Evolutionary conservation across 1,284 basidiomycete genomes (phyloP).

Genomic region (Tremellales sp.): DNA sequence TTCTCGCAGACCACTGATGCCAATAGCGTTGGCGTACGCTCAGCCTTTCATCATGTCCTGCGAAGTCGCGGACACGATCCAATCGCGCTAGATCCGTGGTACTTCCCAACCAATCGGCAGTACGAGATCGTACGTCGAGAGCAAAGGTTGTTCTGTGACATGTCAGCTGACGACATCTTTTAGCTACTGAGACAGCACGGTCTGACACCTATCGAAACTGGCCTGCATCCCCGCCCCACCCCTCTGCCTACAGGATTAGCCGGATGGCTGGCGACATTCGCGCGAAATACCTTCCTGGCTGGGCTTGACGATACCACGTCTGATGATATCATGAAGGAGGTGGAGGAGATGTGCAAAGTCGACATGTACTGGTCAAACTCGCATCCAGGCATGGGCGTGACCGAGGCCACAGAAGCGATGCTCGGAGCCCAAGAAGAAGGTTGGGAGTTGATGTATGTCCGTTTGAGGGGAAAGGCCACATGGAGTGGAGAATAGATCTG

Average conservation of each 20-base stretch:
- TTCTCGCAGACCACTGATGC: background rate
- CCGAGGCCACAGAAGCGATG: slow-evolving; percentile 3
- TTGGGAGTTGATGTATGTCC: slow-evolving; percentile 68
- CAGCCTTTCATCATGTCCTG: slow-evolving; percentile 58
- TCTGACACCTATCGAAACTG: slow-evolving; percentile 57
- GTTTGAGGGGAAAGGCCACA: slow-evolving; percentile 56
- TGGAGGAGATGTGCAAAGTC: slow-evolving; percentile 56
- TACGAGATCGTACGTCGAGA: slow-evolving; percentile 55
- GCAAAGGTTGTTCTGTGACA: slow-evolving; percentile 13
- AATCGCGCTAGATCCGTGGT: slow-evolving; percentile 67
- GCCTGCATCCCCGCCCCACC: slow-evolving; percentile 65
- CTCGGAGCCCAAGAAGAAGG: slow-evolving; percentile 50
- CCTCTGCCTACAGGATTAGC: slow-evolving; percentile 59
- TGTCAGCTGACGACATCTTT: background rate
- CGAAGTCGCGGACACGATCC: slow-evolving; percentile 60
- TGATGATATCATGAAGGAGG: slow-evolving; percentile 61
- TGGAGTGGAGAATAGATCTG: background rate
- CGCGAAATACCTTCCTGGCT: slow-evolving; percentile 57
- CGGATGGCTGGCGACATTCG: slow-evolving; percentile 70
- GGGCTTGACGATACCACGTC: slow-evolving; percentile 57
- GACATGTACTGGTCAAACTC: slow-evolving; percentile 53
- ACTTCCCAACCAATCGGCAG: slow-evolving; percentile 66
- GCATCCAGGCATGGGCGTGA: slow-evolving; percentile 22
- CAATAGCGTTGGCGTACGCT: slow-evolving; percentile 55
- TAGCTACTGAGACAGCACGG: slow-evolving; percentile 59